A percentile compares a stretch with the other conserved stretches of the same genome.
phyloP scores from a whole-genome alignment of 345 rosid genomes.

The Gossypium mustelinum region DNA sequence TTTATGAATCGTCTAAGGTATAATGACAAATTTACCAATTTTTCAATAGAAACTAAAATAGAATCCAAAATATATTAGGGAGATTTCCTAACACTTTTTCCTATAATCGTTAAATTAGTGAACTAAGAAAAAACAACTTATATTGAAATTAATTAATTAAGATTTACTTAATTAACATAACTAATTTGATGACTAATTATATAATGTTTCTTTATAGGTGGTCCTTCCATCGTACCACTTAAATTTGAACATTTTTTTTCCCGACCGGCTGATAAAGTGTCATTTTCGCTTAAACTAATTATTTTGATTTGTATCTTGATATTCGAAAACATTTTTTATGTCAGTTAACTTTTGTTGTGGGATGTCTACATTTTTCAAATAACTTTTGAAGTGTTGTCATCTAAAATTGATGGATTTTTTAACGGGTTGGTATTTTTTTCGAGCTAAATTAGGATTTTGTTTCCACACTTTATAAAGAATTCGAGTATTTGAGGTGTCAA shows the following conservation, averaged over 20 bases:
- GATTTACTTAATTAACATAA: not conserved
- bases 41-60: too few species aligned
- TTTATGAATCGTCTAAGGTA: accelerated
- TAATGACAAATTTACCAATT: too few species aligned
- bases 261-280: not conserved
- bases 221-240: conserved; percentile 9
- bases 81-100: not conserved
- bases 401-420: too few species aligned
- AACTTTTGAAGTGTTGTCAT: too few species aligned
- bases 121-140: not conserved
- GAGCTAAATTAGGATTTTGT: too few species aligned
- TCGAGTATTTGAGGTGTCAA: too few species aligned
- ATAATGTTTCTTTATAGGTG: not conserved
- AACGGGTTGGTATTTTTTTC: too few species aligned
- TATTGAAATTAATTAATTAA: conserved; percentile 10
- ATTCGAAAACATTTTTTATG: too few species aligned
- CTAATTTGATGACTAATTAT: not conserved
- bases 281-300: not conserved
- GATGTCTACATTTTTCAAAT: accelerated
- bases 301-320: too few species aligned
- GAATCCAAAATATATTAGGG: too few species aligned
- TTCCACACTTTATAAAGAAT: too few species aligned
- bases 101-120: not conserved
- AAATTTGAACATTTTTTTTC: not conserved
- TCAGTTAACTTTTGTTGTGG: too few species aligned